A percentile compares a stretch with the other conserved stretches of the same genome.
Evolutionary conservation across 139 green algal genomes (phyloP).

Genomic region (Volvox reticuliferus): DNA sequence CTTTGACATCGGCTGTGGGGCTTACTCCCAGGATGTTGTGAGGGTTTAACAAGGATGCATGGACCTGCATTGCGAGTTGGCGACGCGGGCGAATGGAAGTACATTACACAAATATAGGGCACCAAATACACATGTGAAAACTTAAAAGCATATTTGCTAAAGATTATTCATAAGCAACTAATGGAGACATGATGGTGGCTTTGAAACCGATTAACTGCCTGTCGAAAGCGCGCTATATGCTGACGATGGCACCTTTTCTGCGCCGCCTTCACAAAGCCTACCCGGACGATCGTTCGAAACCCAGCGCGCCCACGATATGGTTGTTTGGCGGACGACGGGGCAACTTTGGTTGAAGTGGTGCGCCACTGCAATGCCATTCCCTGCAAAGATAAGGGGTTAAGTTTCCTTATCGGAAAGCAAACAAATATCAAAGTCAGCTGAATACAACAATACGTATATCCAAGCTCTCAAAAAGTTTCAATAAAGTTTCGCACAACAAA

Average conservation of each 20-base stretch:
- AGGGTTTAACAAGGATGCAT: slow-evolving; percentile 28
- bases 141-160: no score
- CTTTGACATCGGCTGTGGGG: slow-evolving; percentile 47
- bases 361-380: slow-evolving; percentile 1
- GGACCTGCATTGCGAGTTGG: not conserved
- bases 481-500: no score
- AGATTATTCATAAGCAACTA: no score
- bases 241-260: not conserved
- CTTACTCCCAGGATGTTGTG: slow-evolving; percentile 50
- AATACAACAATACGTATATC: no score
- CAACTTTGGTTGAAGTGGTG: not conserved
- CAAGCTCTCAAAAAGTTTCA: no score
- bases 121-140: no score
- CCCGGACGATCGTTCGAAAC: not conserved
- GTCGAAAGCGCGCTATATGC: slow-evolving; percentile 1
- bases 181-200: no score
- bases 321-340: not conserved
- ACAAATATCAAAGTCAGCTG: no score
- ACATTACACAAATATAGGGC: no score
- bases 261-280: not conserved
- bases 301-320: not conserved
- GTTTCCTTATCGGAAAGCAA: no score
- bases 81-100: no score
- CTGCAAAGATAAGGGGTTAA: not conserved
- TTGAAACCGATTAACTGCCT: not conserved